Evolutionary conservation across 208 protist genomes (phyloP).

Genomic region (Kentomonas sorsogonicus): DNA sequence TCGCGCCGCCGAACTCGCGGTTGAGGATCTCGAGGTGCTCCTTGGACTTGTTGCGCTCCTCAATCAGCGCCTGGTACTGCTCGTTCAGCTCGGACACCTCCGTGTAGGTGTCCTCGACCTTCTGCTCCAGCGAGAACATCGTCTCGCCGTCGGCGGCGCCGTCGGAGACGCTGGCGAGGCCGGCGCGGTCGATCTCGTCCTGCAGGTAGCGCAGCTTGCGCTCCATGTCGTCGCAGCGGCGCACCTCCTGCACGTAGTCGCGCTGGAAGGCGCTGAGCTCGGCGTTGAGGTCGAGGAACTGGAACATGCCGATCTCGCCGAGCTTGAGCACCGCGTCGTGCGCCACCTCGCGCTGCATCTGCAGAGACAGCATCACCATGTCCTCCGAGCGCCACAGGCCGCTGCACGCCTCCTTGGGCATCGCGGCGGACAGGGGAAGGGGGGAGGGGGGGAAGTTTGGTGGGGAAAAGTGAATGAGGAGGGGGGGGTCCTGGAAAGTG

Average conservation of each 20-base stretch:
- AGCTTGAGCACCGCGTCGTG: constrained; percentile 95
- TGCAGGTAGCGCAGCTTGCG: constrained; percentile 93
- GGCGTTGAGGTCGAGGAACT: constrained; percentile 96
- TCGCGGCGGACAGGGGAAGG: constrained; percentile 20
- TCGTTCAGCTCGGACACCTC: constrained; percentile 92
- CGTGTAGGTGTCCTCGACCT: constrained; percentile 88
- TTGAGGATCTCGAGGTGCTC: constrained; percentile 80
- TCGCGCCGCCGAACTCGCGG: constrained; percentile 55
- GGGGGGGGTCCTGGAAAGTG: no score
- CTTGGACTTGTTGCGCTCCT: constrained; percentile 69
- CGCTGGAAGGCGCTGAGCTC: constrained; percentile 95
- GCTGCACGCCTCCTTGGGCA: constrained; percentile 79
- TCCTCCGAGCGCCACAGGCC: constrained; percentile 95
- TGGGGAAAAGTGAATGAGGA: no score
- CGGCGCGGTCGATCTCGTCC: constrained; percentile 83
- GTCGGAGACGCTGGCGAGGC: constrained; percentile 43
- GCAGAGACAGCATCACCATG: constrained; percentile 95
- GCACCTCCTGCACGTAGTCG: constrained; percentile 95
- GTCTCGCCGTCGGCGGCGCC: constrained; percentile 47
- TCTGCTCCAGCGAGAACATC: constrained; percentile 83
- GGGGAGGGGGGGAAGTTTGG: no score
- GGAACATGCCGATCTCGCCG: constrained; percentile 92
- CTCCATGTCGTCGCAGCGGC: constrained; percentile 96
- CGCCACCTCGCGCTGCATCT: constrained; percentile 96
- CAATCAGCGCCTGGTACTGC: constrained; percentile 78